Evolutionary conservation across 2,329 filamentous ascomycete species (phyloP), one percentile per base, ranked within the genome.

Genomic region (Exophiala bonariae): DNA sequence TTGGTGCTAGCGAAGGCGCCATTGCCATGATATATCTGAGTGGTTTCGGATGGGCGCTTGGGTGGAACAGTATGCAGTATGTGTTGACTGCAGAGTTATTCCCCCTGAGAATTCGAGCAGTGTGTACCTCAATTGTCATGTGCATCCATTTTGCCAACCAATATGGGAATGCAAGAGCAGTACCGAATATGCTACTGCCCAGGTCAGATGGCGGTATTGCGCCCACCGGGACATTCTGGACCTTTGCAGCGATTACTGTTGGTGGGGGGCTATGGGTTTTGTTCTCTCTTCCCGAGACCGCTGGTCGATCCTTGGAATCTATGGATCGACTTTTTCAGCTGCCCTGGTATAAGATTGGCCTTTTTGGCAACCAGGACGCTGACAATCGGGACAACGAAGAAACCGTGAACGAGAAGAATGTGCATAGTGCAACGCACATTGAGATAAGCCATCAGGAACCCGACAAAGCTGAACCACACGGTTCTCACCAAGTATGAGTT

Each of bases 11-110:
- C 43, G 81, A 77, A 17, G 84, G 79, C 3, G 87, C 86, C 10
- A 81, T 88, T 49, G 83, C 81, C 38, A 85, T 87, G 81, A 87
- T 89, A 56, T 89, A 85, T 63, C 41, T 88, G 16, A 83, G 78
- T 0, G 85, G 83, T 2, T 75, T 80, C 47, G 85, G 84, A 1
- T 87, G 84, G 83, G 26, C 84, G 2, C 69, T 86, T 2, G 83
- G 80, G 26, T 90, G 82, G 85, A 89, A 89, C 69, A 80, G 76
- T 1, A 86, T 36, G 14, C 41, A 44, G 16, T 44, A 44, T 20
- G 30, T 44, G 3, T 18, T 44, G 8, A 68, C 65, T 1, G 67
- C 71, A 1, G 71, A 75, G 54, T 64, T 73, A 0, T 72, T 72
- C 22, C 70, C 70, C 0, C 58, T 72, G 0, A 61, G 64, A 1